Evolutionary conservation across 768 basidiomycete species (phyloP).

Genomic region (Dentipellis fragilis): DNA sequence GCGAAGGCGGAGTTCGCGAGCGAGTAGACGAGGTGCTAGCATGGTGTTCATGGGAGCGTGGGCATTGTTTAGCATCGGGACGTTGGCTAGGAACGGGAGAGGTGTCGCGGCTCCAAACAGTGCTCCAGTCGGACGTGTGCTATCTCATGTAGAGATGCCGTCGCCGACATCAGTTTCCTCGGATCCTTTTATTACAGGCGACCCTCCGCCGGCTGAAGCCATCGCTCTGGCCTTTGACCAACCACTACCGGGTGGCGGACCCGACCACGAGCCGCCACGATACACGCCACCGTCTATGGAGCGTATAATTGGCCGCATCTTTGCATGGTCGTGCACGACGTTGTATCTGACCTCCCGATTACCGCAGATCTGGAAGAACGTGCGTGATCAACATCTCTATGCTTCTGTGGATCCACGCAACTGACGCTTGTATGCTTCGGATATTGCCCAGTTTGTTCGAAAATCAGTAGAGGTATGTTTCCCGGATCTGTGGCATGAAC

Average conservation of each 20-base stretch:
- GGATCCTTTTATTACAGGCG: not conserved
- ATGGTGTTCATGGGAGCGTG: slow-evolving; percentile 79
- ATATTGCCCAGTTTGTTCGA: slow-evolving; percentile 53
- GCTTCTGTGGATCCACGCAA: not conserved
- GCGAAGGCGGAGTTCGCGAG: slow-evolving; percentile 37
- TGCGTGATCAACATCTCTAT: slow-evolving; percentile 31
- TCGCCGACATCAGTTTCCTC: not conserved
- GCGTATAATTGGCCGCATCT: slow-evolving; percentile 77
- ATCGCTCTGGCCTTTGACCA: slow-evolving; percentile 5
- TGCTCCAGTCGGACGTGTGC: slow-evolving; percentile 38
- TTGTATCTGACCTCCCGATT: slow-evolving; percentile 89
- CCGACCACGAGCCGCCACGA: slow-evolving; percentile 11
- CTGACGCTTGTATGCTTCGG: not conserved
- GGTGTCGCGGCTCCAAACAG: slow-evolving; percentile 19
- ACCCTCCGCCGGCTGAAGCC: not conserved
- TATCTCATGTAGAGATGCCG: slow-evolving; percentile 19
- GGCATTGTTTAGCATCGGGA: slow-evolving; percentile 60
- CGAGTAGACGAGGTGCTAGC: slow-evolving; percentile 59
- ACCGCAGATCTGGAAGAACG: slow-evolving; percentile 99
- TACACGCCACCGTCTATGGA: slow-evolving; percentile 28
- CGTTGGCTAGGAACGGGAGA: slow-evolving; percentile 27
- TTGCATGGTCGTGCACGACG: slow-evolving; percentile 90
- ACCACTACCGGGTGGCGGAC: not conserved
- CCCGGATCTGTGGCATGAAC: not conserved
- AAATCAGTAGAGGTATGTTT: slow-evolving; percentile 78